These are phyloP conservation scores for Conringia planisiliqua DNA, from an alignment of 345 rosid species.

Conservation along the genomic window DNA sequence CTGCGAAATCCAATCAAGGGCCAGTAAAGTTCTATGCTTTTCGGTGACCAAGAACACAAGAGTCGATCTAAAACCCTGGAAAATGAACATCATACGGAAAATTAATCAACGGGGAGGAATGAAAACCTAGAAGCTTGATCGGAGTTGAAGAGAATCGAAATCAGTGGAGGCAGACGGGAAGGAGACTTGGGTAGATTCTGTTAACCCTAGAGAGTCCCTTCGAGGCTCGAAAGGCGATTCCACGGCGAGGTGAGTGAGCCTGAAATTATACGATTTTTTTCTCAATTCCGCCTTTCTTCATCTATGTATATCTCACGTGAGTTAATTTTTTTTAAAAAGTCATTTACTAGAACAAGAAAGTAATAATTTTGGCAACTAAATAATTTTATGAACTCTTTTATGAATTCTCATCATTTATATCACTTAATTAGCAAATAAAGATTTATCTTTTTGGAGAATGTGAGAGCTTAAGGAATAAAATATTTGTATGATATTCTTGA, in stretches of 20 bases:
- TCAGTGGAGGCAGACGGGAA: background rate
- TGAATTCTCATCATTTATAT: background rate
- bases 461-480: background rate
- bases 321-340: background rate
- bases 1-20: slow-evolving; percentile 2
- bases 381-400: background rate
- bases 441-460: background rate
- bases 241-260: slow-evolving; percentile 22
- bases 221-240: slow-evolving; percentile 24
- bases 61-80: slow-evolving; percentile 30
- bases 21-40: background rate
- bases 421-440: background rate
- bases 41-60: background rate
- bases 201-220: slow-evolving; percentile 26
- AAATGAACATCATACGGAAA: background rate
- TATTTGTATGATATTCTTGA: background rate
- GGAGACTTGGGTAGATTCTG: background rate
- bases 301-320: slow-evolving; percentile 9
- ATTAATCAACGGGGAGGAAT: background rate
- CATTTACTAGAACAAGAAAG: background rate
- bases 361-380: background rate
- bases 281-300: background rate
- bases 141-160: slow-evolving; percentile 9
- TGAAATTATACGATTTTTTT: background rate
- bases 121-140: slow-evolving; percentile 14